Base-by-base conservation (phyloP, 495 filamentous ascomycete genomes). In the Acidiella bohemica region DNA sequence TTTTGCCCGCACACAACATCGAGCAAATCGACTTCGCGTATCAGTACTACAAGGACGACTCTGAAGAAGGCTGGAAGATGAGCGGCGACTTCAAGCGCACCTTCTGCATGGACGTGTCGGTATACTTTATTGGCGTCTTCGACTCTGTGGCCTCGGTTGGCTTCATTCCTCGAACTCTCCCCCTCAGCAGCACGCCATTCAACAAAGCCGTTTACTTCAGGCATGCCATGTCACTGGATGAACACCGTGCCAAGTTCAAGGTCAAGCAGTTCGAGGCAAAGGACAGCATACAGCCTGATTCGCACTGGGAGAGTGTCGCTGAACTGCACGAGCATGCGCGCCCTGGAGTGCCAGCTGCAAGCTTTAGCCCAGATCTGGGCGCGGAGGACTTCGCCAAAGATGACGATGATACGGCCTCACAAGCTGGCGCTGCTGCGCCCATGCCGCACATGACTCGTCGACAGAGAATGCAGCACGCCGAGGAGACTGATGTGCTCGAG, bases 121-220 rank as follows among this genome's bases (percentile, higher is more conserved):
- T 64, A 12, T 58, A 64, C 40, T 64, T 62, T 36, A 14, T 64
- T 7, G 61, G 61, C n/a, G 29, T 60, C n/a, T 64, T 55, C 53
- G 61, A 64, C 37, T 58, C 58, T 30, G 61, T 64, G 4, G 59
- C 61, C 5, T 56, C 49, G 34, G 61, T 64, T 16, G 59, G 61
- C 4, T 55, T 60, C 48, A 55, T 62, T 24, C 60, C 59, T 0
- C 42, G 59, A 5, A 55, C 51, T 20, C 50, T 62, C 1, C 59
- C 59, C 0, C 59, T 64, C 26, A 59, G 59, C 49, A 60, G 57
- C 32, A 50, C 51, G 2, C 58, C 58, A 3, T 56, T 52, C 0
- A 61, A 59, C 41, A 51, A 49, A 3, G 53, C 58, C 13, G 42
- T 30, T 20, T 58, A 60, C n/a, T n/a, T n/a, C n/a, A n/a, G n/a